Evolutionary conservation across 1,139 yeast species (phyloP).

Genomic region (Zygoascus hellenicus): DNA sequence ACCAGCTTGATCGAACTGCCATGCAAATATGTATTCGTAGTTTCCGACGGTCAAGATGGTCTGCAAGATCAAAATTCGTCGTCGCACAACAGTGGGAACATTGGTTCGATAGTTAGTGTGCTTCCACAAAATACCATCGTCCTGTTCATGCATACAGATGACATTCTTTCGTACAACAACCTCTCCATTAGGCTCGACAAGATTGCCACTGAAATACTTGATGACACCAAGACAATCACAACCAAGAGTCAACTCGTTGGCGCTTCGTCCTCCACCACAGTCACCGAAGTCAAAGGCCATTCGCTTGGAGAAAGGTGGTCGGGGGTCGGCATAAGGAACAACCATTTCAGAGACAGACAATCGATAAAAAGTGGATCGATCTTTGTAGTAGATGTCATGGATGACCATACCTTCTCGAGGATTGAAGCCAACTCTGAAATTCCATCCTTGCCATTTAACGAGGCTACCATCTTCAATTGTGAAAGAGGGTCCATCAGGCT

Average conservation of each 20-base stretch:
- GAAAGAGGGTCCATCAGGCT: slow-evolving; percentile 87
- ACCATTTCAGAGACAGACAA: slow-evolving; percentile 82
- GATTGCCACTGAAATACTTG: slow-evolving; percentile 66
- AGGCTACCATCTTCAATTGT: slow-evolving; percentile 55
- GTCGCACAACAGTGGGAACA: slow-evolving; percentile 71
- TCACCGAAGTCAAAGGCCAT: slow-evolving; percentile 92
- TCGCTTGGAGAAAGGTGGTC: slow-evolving; percentile 86
- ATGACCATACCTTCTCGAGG: slow-evolving; percentile 82
- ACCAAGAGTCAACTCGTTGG: slow-evolving; percentile 69
- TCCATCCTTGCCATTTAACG: slow-evolving; percentile 87
- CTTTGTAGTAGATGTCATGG: slow-evolving; percentile 73
- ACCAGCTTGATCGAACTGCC: slow-evolving; percentile 78
- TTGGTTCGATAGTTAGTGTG: slow-evolving; percentile 80
- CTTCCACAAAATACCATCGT: slow-evolving; percentile 72
- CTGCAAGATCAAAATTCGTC: slow-evolving; percentile 80
- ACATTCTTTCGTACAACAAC: slow-evolving; percentile 65
- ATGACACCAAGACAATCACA: slow-evolving; percentile 89
- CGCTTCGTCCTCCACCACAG: slow-evolving; percentile 80
- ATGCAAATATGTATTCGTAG: slow-evolving; percentile 76
- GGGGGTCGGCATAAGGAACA: slow-evolving; percentile 87
- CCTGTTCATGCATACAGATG: slow-evolving; percentile 88
- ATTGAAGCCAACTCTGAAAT: slow-evolving; percentile 67
- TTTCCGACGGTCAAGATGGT: slow-evolving; percentile 87
- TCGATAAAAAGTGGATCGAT: slow-evolving; percentile 76
- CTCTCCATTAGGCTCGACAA: slow-evolving; percentile 58